A percentile compares a stretch with the other conserved stretches of the same genome.
Conservation (phyloP, 371 early-diverging fungal species). For the Mucor racemosus region DNA sequence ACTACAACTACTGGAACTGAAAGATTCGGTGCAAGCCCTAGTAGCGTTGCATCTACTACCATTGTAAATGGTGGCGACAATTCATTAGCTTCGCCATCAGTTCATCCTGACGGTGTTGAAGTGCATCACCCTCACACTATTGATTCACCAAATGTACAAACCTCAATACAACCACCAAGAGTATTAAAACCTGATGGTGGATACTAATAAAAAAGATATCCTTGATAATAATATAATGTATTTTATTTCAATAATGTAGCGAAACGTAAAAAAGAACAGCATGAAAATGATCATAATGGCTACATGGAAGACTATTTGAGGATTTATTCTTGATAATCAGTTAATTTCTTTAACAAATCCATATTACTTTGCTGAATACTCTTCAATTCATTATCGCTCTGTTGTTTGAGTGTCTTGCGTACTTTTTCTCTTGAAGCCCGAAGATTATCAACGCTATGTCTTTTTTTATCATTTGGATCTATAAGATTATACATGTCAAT, state of each 20-base stretch:
- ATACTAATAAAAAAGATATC: neutral
- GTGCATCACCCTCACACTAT: neutral
- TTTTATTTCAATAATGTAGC: neutral
- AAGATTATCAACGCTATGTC: neutral
- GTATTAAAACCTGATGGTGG: slow-evolving; percentile 2
- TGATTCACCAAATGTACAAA: neutral
- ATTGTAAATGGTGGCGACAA: neutral
- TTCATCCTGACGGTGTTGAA: neutral
- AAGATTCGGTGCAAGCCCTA: neutral
- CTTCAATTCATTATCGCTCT: neutral
- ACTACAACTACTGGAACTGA: neutral
- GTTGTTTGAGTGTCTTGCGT: neutral
- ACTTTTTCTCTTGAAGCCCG: neutral
- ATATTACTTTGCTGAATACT: neutral
- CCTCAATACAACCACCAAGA: neutral
- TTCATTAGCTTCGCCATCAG: neutral
- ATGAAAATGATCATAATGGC: too few species aligned
- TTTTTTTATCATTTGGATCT: neutral
- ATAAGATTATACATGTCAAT: neutral
- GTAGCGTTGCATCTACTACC: neutral
- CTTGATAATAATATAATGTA: neutral
- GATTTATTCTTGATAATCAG: neutral
- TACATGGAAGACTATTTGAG: too few species aligned
- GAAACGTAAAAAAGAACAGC: too few species aligned
- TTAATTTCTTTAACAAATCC: neutral